Evolutionary conservation across 2,329 filamentous ascomycete species (phyloP), one percentile per base, ranked within the genome.

Genomic region (Alternaria brassicicola): DNA sequence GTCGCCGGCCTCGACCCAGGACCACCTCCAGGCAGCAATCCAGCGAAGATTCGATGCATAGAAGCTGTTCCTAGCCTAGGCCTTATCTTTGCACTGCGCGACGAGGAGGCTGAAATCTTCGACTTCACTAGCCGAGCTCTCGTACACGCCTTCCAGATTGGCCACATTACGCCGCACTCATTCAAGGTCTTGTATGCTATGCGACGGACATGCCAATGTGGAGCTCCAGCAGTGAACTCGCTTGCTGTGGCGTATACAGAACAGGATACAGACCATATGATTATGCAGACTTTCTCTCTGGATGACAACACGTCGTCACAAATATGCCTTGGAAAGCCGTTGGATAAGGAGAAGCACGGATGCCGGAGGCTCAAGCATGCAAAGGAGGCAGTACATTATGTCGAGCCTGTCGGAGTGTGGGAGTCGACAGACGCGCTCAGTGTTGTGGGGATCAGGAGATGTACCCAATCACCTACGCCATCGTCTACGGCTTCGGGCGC

Each of bases 381-480:
- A 2, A 82, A 78, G 15, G 83, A 86, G 64, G 75, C 80, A 3
- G 82, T 78, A 36, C 82, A 84, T 45, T 81, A 79, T 8, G 80
- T 92, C 7, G 75, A 81, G n/a, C 84, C 88, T 35, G 88, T 88
- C 0, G 89, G 89, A 0, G 73, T 78, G 0, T 92, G 89, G 89
- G 85, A 88, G 59, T 79, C 85, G 1, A 79, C 90, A 6, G 80
- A 82, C 0, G 83, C 83, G 30, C 86, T 87, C 0, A 85, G 84
- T 53, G 79, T 91, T 9, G 79, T 91, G 0, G 89, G 90, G 0
- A 80, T 92, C 12, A 81, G 89, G 28, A 84, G 77, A 61, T 81
- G 80, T 61, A 66, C 66, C 49, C 65, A 61, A 38, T 72, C 19
- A 66, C 68, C 58, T 45, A 74, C 65, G 13, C 67, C 69, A 28